phyloP scores from a whole-genome alignment of 225 moss, liverwort and hornwort genomes.

The Pseudoscleropodium purum region DNA sequence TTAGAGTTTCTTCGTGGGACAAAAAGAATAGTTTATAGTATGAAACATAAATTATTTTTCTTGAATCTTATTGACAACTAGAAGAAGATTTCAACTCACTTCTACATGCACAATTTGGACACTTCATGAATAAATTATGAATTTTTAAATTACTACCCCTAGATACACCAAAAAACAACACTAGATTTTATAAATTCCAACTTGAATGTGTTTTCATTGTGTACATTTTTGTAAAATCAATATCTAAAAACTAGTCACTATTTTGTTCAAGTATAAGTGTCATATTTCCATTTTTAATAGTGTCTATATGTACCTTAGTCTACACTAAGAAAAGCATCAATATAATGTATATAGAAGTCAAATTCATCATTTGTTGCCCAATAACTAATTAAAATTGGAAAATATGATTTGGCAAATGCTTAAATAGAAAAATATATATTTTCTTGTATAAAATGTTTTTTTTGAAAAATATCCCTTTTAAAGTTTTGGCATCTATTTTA shows the following conservation, averaged over 20 bases:
- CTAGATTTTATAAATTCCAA: background rate
- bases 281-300: no score
- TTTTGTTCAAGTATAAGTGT: no score
- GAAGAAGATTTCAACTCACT: background rate
- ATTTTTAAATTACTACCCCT: background rate
- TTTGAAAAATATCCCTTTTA: no score
- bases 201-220: background rate
- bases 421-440: no score
- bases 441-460: no score
- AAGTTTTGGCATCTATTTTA: no score
- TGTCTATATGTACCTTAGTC: background rate
- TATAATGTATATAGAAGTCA: background rate
- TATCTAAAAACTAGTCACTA: background rate
- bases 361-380: no score
- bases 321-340: background rate
- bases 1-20: no score
- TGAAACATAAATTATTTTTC: background rate
- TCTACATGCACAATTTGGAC: background rate
- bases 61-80: background rate
- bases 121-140: background rate
- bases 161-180: no score
- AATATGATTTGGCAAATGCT: no score
- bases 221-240: background rate
- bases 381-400: no score
- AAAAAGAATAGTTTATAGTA: no score